These are phyloP conservation scores for Tuber magnatum DNA, from an alignment of 495 filamentous ascomycete species.

Conservation along the genomic window DNA sequence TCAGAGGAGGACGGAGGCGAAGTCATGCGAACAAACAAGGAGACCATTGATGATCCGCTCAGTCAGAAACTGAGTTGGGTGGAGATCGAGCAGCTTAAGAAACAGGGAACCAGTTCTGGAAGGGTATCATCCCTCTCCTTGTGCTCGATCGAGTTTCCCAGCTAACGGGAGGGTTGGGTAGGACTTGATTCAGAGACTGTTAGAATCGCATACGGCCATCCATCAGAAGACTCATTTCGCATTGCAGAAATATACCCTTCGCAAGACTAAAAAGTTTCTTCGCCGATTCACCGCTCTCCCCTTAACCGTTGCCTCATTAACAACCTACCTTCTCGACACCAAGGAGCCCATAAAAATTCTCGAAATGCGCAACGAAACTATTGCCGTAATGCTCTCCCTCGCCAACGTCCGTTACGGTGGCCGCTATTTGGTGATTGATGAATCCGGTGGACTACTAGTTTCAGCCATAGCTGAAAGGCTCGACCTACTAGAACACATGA, in stretches of 20 bases:
- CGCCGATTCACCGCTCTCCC: conserved; percentile 76
- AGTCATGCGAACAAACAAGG: conserved; percentile 68
- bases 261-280: conserved; percentile 90
- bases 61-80: conserved; percentile 73
- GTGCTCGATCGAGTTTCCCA: background rate
- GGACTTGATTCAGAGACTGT: conserved; percentile 77
- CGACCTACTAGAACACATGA: conserved; percentile 60
- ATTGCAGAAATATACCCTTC: conserved; percentile 85
- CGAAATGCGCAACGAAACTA: conserved; percentile 79
- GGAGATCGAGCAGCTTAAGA: conserved; percentile 89
- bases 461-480: conserved; percentile 87
- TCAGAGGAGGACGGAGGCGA: conserved; percentile 43
- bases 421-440: conserved; percentile 82
- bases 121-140: conserved; percentile 37
- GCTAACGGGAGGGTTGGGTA: conserved; percentile 31
- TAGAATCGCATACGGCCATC: conserved; percentile 74
- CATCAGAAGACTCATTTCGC: conserved; percentile 93
- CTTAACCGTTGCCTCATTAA: conserved; percentile 66
- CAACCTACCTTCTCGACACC: conserved; percentile 64
- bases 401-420: conserved; percentile 63
- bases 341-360: conserved; percentile 72
- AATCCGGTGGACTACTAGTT: conserved; percentile 77
- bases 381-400: conserved; percentile 63
- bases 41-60: conserved; percentile 69
- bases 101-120: conserved; percentile 74